Evolutionary conservation across 2,329 filamentous ascomycete genomes (phyloP).

Genomic region (Dactylellina parvicollis): DNA sequence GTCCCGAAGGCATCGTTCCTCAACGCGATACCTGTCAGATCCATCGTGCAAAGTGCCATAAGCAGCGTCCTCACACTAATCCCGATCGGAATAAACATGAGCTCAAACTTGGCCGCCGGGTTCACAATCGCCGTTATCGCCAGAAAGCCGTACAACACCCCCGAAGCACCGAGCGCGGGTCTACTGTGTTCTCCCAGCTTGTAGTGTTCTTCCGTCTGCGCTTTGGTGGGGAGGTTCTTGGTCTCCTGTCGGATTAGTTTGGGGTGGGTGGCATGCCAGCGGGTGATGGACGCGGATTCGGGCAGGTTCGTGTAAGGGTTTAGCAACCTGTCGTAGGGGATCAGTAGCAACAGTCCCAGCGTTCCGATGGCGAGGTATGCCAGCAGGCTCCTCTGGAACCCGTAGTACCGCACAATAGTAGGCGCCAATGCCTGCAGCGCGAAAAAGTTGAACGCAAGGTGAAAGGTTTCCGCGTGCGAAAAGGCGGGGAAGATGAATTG

Average conservation of each 20-base stretch:
- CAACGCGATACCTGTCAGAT: slow-evolving; percentile 30
- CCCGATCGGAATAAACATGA: slow-evolving; percentile 48
- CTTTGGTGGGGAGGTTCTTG: slow-evolving; percentile 11
- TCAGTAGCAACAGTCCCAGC: neutral
- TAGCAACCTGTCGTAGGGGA: slow-evolving; percentile 3
- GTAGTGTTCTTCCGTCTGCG: slow-evolving; percentile 24
- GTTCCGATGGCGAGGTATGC: slow-evolving; percentile 10
- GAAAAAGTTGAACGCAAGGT: slow-evolving; percentile 49
- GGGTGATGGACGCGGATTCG: neutral
- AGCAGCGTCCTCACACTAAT: slow-evolving; percentile 48
- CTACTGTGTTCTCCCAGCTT: slow-evolving; percentile 30
- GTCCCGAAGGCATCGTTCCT: slow-evolving; percentile 21
- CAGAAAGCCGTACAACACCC: slow-evolving; percentile 28
- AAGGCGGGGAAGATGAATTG: slow-evolving; percentile 40
- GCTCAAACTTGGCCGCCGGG: slow-evolving; percentile 41
- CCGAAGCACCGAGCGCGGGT: slow-evolving; percentile 19
- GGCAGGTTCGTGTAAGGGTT: slow-evolving; percentile 30
- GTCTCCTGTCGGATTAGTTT: slow-evolving; percentile 5
- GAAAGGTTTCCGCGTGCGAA: slow-evolving; percentile 25
- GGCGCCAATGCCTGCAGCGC: slow-evolving; percentile 35
- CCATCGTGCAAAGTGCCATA: slow-evolving; percentile 27
- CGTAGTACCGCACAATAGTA: slow-evolving; percentile 43
- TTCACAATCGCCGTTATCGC: slow-evolving; percentile 46
- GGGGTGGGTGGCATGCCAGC: slow-evolving; percentile 6
- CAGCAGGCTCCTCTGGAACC: slow-evolving; percentile 18